Base-by-base conservation (phyloP, 2,329 filamentous ascomycete genomes). In the Sphaerostilbella broomeana region DNA sequence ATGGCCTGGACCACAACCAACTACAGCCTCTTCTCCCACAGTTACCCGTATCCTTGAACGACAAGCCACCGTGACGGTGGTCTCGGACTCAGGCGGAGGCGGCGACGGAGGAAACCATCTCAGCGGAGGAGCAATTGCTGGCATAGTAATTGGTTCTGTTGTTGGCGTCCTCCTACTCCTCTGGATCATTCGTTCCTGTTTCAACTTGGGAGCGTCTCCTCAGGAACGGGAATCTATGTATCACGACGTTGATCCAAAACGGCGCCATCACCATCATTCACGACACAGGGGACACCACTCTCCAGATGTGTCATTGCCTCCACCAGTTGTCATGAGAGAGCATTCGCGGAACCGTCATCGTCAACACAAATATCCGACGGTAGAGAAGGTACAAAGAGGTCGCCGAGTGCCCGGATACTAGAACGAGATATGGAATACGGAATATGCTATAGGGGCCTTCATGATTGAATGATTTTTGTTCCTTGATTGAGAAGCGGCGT, bases 111-210 rank as follows among this genome's bases (percentile, higher is more conserved):
- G n/a, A n/a, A n/a, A n/a, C n/a, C n/a, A n/a, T 9, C 58, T 73
- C 10, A 63, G 57, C 28, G 68, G 67, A 34, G 70, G 70, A 31
- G 69, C 67, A 32, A 73, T 74, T 35, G 69, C 68, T 1, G 70
- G 69, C 31, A 73, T 73, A 43, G 66, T 73, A 32, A 64, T 73
- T 45, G 69, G 69, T 15, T 67, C 66, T 17, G 58, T 73, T 36
- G 60, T 51, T 31, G 68, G 68, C n/a, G 48, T 68, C 27, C 54
- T 73, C 10, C 55, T 72, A 1, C 42, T 73, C 4, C 43, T 65
- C 24, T 73, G 70, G 70, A 53, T 73, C 44, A 38, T 72, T 46
- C 60, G 62, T 5, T 69, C 66, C 2, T 71, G 67, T 51, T 47
- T 55, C 35, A 67, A 68, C 47, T 48, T 67, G 25, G 62, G 63